Conservation (phyloP, 768 basidiomycete species). For the Collybia sordida region DNA sequence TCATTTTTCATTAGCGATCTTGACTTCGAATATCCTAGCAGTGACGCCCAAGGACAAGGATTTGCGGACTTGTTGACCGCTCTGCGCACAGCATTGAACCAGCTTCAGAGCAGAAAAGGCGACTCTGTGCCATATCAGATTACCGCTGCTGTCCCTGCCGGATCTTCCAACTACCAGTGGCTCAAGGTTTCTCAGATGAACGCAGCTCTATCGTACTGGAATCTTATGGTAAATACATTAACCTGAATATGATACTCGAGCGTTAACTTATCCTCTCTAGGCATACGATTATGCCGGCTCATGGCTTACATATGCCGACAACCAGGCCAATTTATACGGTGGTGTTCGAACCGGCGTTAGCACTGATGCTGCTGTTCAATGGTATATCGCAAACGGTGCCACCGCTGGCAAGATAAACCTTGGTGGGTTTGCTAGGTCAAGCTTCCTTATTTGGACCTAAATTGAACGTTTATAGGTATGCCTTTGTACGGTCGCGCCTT, state of each 20-base stretch:
- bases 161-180: constrained; percentile 54
- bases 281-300: constrained; percentile 79
- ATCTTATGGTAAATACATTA: constrained; percentile 59
- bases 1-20: constrained; percentile 46
- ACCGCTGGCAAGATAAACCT: constrained; percentile 64
- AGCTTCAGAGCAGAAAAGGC: constrained; percentile 57
- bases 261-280: constrained; percentile 26
- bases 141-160: constrained; percentile 66
- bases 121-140: constrained; percentile 60
- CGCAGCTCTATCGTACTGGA: constrained; percentile 69
- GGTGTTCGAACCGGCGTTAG: constrained; percentile 61
- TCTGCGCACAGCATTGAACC: constrained; percentile 61
- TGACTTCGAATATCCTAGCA: constrained; percentile 78
- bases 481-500: constrained; percentile 83
- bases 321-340: constrained; percentile 68
- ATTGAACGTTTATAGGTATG: constrained; percentile 51
- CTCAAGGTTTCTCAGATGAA: constrained; percentile 66
- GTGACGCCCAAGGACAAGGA: constrained; percentile 57
- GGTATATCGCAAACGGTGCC: constrained; percentile 62
- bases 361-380: constrained; percentile 65
- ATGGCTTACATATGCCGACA: constrained; percentile 61
- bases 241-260: neutral
- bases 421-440: constrained; percentile 34
- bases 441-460: too few relatives aligned
- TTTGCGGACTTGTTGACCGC: constrained; percentile 65